Percentiles rank a stretch among this genome's conserved stretches.
Conservation (phyloP, 2,329 filamentous ascomycete species). For the Neopestalotiopsis sp. region DNA sequence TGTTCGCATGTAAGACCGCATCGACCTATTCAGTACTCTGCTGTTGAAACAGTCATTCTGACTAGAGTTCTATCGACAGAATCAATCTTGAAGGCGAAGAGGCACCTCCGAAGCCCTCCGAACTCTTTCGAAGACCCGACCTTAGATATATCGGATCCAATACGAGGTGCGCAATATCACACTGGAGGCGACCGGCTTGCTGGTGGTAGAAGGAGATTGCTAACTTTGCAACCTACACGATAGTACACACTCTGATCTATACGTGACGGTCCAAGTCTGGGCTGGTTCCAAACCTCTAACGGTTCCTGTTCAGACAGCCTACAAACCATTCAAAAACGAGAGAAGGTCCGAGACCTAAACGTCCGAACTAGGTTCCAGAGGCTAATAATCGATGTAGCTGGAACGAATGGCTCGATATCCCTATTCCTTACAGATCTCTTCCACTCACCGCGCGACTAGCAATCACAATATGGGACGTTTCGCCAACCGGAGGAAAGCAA, state of each 20-base stretch:
- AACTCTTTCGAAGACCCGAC: conserved; percentile 77
- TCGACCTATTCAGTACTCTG: not conserved
- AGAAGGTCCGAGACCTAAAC: conserved; percentile 51
- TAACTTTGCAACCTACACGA: conserved; percentile 31
- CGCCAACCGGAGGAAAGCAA: conserved; percentile 74
- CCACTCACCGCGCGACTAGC: conserved; percentile 84
- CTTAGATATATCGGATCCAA: conserved; percentile 89
- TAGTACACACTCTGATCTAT: conserved; percentile 85
- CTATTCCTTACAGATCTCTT: conserved; percentile 82
- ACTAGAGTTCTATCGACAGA: conserved; percentile 34
- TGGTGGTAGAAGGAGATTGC: conserved; percentile 13
- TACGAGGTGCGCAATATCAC: conserved; percentile 59
- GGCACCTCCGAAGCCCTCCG: conserved; percentile 76
- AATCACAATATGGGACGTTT: conserved; percentile 95
- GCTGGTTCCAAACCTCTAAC: conserved; percentile 94
- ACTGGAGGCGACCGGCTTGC: not conserved
- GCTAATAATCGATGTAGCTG: conserved; percentile 57
- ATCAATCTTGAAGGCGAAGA: conserved; percentile 74
- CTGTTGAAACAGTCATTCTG: not conserved
- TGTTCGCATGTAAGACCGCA: conserved; percentile 63
- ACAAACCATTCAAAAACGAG: conserved; percentile 85
- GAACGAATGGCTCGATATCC: conserved; percentile 96
- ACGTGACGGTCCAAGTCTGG: conserved; percentile 92
- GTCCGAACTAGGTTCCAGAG: conserved; percentile 17
- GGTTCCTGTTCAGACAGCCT: conserved; percentile 89